These are phyloP conservation scores for Acer yangbiense DNA, from an alignment of 345 rosid species.

Conservation along the genomic window DNA sequence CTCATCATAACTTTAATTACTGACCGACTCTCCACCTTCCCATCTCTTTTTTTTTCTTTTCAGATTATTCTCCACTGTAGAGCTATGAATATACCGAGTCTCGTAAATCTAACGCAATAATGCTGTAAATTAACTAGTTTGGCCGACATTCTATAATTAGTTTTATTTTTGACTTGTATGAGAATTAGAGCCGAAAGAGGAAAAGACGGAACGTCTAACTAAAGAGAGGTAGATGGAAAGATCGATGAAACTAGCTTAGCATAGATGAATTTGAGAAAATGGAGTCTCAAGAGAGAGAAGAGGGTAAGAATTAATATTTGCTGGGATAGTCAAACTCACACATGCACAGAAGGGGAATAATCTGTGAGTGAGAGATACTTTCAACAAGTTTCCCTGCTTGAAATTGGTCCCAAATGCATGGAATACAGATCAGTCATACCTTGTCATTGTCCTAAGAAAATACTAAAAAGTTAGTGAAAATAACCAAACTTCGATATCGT, in stretches of 20 bases:
- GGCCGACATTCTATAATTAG: constrained; percentile 3
- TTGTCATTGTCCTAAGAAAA: constrained; percentile 21
- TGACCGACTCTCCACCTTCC: constrained; percentile 6
- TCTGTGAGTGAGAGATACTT: not conserved
- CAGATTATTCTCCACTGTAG: constrained; percentile 7
- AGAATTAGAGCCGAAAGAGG: constrained; percentile 11
- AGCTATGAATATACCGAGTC: constrained; percentile 24
- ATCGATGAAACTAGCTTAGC: not conserved
- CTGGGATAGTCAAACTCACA: constrained; percentile 4
- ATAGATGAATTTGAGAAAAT: not conserved
- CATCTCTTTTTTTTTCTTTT: constrained; percentile 1
- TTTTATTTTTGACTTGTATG: constrained; percentile 2
- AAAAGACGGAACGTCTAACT: not conserved
- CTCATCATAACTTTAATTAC: not conserved
- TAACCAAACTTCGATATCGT: constrained; percentile 12
- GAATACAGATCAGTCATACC: constrained; percentile 7
- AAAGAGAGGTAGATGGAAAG: not conserved
- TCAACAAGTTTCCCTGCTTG: constrained; percentile 3
- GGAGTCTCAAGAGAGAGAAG: not conserved
- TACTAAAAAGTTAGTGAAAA: constrained; percentile 25
- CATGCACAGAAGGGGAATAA: constrained; percentile 12
- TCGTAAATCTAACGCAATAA: constrained; percentile 43
- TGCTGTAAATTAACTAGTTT: constrained; percentile 12
- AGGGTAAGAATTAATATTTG: not conserved
- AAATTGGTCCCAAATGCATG: constrained; percentile 20